phyloP scores from a whole-genome alignment of 371 early-diverging fungal genomes.

The Syncephalastrum racemosum region DNA sequence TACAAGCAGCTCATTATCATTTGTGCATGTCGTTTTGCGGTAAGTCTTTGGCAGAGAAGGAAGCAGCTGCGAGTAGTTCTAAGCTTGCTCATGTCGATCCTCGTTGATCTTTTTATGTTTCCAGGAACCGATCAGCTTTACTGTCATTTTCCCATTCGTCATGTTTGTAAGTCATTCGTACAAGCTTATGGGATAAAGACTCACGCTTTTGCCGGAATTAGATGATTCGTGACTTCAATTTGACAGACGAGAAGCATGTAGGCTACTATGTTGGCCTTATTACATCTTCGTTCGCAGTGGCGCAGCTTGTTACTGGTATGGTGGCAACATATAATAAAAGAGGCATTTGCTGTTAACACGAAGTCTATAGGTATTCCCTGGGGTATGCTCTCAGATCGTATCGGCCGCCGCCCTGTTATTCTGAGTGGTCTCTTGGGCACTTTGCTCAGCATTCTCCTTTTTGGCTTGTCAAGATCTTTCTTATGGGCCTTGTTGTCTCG shows the following conservation, averaged over 20 bases:
- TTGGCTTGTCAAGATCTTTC: conserved; percentile 74
- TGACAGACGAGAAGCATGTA: conserved; percentile 54
- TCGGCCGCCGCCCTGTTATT: conserved; percentile 76
- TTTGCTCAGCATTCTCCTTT: conserved; percentile 60
- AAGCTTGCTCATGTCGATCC: background rate
- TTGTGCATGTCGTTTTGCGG: conserved; percentile 50
- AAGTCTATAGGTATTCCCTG: conserved; percentile 43
- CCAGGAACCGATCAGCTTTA: conserved; percentile 64
- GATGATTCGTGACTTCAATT: conserved; percentile 62
- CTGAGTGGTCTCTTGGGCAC: conserved; percentile 82
- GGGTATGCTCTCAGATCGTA: conserved; percentile 70
- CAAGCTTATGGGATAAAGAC: background rate
- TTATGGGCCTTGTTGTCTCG: conserved; percentile 70
- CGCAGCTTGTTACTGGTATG: conserved; percentile 61
- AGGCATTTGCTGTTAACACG: background rate
- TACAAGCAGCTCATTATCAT: conserved; percentile 55
- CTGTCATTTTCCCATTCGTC: conserved; percentile 65
- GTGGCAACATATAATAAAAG: background rate
- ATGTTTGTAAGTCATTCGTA: conserved; percentile 17
- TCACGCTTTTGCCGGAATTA: conserved; percentile 11
- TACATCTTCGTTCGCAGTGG: conserved; percentile 64
- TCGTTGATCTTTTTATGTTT: conserved; percentile 28
- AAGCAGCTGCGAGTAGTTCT: no score
- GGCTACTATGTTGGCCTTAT: conserved; percentile 70
- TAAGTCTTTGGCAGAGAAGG: conserved; percentile 10